These are phyloP conservation scores for Aspergillus tamarii DNA, from an alignment of 2,329 filamentous ascomycete genomes.

Conservation along the genomic window DNA sequence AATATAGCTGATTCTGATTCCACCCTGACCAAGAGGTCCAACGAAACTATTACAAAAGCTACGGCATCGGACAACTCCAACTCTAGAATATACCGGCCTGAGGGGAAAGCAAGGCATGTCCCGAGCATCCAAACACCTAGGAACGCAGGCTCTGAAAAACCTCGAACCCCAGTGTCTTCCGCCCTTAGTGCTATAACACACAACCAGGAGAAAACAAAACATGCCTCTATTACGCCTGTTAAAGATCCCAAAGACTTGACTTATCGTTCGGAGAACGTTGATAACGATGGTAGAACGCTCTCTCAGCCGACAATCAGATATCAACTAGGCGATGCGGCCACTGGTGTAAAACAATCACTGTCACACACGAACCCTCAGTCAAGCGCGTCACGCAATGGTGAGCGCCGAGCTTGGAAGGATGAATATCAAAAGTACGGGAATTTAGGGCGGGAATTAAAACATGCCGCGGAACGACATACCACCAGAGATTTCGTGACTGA, in stretches of 20 bases:
- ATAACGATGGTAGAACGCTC: constrained; percentile 47
- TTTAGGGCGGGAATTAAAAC: constrained; percentile 51
- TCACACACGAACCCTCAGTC: constrained; percentile 27
- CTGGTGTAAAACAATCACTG: constrained; percentile 32
- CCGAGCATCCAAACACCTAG: constrained; percentile 31
- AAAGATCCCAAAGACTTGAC: constrained; percentile 43
- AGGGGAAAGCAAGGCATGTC: constrained; percentile 22
- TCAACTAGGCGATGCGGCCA: constrained; percentile 29
- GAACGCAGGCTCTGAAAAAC: constrained; percentile 36
- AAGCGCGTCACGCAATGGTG: constrained; percentile 33
- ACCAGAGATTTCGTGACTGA: constrained; percentile 33
- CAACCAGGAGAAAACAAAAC: constrained; percentile 29
- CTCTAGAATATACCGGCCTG: constrained; percentile 19
- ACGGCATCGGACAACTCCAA: constrained; percentile 20
- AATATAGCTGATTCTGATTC: constrained; percentile 28
- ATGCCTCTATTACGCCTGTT: constrained; percentile 44
- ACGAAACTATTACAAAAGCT: constrained; percentile 15
- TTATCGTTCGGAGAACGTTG: constrained; percentile 45
- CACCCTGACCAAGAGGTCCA: constrained; percentile 22
- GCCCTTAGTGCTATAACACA: constrained; percentile 38
- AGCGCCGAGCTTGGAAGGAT: constrained; percentile 47
- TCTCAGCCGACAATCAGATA: constrained; percentile 34
- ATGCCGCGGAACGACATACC: constrained; percentile 44
- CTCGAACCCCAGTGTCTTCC: constrained; percentile 39
- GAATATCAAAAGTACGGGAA: constrained; percentile 47